Evolutionary conservation across 345 rosid genomes (phyloP).

Genomic region (Chamaenerion angustifolium): DNA sequence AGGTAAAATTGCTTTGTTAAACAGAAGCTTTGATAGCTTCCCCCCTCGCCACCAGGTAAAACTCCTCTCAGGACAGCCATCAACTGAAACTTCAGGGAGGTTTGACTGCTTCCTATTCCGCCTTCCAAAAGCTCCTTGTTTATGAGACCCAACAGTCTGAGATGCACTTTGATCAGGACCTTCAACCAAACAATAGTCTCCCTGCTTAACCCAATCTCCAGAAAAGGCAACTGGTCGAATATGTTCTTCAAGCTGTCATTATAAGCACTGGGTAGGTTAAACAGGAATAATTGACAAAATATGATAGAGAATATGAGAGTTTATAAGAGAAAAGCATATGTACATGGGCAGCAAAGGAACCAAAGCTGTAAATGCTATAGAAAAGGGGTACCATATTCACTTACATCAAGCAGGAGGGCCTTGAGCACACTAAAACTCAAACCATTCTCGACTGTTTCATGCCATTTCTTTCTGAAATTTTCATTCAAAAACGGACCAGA

Average conservation of each 20-base stretch:
- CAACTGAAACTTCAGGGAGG: constrained; percentile 27
- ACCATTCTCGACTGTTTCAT: constrained; percentile 47
- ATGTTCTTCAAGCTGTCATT: constrained; percentile 68
- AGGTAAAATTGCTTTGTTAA: constrained; percentile 62
- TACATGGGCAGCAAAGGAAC: no score
- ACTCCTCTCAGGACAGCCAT: constrained; percentile 34
- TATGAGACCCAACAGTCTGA: constrained; percentile 27
- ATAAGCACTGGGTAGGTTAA: constrained; percentile 5
- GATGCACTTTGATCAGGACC: constrained; percentile 38
- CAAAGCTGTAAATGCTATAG: no score
- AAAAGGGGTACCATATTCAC: constrained; percentile 12
- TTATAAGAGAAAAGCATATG: no score
- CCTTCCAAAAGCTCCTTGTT: constrained; percentile 51
- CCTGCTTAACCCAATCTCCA: constrained; percentile 65
- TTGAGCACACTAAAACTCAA: constrained; percentile 37
- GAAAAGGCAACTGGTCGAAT: constrained; percentile 51
- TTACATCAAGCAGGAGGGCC: constrained; percentile 65
- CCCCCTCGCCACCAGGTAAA: constrained; percentile 95
- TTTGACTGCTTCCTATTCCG: constrained; percentile 40
- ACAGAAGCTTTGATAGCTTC: constrained; percentile 37
- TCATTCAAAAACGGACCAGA: constrained; percentile 46
- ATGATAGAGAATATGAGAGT: no score
- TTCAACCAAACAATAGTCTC: constrained; percentile 51
- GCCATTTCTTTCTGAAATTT: constrained; percentile 56
- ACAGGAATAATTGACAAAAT: no score